A percentile compares a stretch with the other conserved stretches of the same genome.
phyloP scores from a whole-genome alignment of 768 basidiomycete genomes.

The Auriscalpium vulgare region DNA sequence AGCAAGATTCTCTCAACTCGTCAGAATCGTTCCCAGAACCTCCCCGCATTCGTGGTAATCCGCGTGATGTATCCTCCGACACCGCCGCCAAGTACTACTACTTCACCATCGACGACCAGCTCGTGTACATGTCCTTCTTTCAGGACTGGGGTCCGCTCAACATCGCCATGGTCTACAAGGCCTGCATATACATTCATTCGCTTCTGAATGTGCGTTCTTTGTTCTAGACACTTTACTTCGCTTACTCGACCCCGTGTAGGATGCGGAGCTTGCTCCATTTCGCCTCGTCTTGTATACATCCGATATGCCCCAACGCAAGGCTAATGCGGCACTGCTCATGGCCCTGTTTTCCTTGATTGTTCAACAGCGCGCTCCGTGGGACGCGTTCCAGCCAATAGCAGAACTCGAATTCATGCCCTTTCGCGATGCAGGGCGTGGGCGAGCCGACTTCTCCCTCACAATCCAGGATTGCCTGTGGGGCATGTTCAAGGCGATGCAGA shows the following conservation, averaged over 20 bases:
- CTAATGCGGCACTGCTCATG: conserved; percentile 92
- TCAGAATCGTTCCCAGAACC: conserved; percentile 43
- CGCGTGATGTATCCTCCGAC: conserved; percentile 58
- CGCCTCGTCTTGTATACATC: conserved; percentile 85
- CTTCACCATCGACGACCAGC: conserved; percentile 89
- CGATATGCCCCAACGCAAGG: conserved; percentile 77
- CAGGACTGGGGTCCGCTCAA: conserved; percentile 93
- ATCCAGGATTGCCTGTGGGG: conserved; percentile 92
- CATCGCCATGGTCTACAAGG: conserved; percentile 88
- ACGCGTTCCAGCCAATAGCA: conserved; percentile 90
- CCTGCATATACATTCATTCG: conserved; percentile 86
- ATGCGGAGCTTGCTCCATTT: conserved; percentile 62
- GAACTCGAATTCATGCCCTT: conserved; percentile 92
- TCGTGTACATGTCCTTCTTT: conserved; percentile 89
- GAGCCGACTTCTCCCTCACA: conserved; percentile 86
- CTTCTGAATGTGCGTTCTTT: conserved; percentile 35
- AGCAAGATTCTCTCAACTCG: conserved; percentile 56
- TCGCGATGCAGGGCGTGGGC: conserved; percentile 89
- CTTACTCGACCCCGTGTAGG: conserved; percentile 33
- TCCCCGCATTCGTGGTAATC: conserved; percentile 56
- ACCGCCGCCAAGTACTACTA: conserved; percentile 77
- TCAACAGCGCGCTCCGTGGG: conserved; percentile 81
- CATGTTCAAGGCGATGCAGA: conserved; percentile 85
- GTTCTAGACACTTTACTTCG: not conserved
- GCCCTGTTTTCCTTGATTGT: conserved; percentile 94